Conservation (phyloP, 2,329 filamentous ascomycete genomes). For the Didymellaceae sp. region DNA sequence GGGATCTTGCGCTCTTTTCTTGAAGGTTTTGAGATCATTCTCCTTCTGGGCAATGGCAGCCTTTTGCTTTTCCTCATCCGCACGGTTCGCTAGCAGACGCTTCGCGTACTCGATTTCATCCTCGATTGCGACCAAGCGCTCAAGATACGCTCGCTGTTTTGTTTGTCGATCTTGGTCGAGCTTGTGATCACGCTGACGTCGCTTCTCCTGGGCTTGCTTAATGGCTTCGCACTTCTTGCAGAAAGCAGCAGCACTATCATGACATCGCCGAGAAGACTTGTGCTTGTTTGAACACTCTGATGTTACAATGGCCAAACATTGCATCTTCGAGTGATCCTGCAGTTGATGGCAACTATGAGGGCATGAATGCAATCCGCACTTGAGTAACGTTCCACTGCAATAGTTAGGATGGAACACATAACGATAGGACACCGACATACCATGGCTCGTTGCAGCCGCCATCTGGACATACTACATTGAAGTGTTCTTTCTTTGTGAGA, state of each 20-base stretch:
- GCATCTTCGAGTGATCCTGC: constrained; percentile 63
- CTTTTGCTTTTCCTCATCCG: constrained; percentile 55
- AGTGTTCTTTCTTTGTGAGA: constrained; percentile 61
- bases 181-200: constrained; percentile 55
- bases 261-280: constrained; percentile 56
- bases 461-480: constrained; percentile 68
- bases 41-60: constrained; percentile 55
- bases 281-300: constrained; percentile 63
- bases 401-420: too few species aligned
- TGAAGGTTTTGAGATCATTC: constrained; percentile 55
- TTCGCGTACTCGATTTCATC: constrained; percentile 62
- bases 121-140: constrained; percentile 57
- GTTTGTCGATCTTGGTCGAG: constrained; percentile 58
- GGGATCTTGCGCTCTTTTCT: constrained; percentile 16
- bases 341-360: constrained; percentile 67
- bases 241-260: constrained; percentile 35
- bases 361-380: constrained; percentile 67
- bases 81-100: constrained; percentile 52
- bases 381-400: constrained; percentile 57
- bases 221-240: constrained; percentile 64
- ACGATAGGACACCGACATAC: too few species aligned
- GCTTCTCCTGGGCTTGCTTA: constrained; percentile 53
- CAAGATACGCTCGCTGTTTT: constrained; percentile 55
- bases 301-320: constrained; percentile 53
- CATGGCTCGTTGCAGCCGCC: constrained; percentile 72